Conservation (phyloP, 2,329 filamentous ascomycete species). For the Diplodia sapinea region DNA sequence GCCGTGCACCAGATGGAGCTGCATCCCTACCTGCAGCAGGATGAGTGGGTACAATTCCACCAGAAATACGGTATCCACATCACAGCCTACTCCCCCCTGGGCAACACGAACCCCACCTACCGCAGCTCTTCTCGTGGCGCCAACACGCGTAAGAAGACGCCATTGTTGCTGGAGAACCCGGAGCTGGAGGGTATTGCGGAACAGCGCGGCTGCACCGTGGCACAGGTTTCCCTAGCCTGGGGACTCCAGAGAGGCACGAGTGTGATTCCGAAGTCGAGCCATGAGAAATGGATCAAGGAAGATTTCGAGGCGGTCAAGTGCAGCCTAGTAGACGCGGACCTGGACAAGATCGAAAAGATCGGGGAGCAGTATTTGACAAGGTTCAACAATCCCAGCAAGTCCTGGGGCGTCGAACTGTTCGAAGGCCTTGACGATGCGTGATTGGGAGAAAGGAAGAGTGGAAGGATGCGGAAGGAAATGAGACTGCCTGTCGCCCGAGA, state of each 20-base stretch:
- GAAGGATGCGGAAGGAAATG: constrained; percentile 19
- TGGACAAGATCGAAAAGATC: constrained; percentile 41
- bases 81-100: constrained; percentile 58
- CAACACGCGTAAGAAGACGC: constrained; percentile 36
- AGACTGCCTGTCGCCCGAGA: constrained; percentile 1
- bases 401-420: constrained; percentile 51
- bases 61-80: constrained; percentile 58
- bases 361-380: constrained; percentile 44
- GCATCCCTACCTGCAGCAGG: constrained; percentile 71
- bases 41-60: constrained; percentile 59
- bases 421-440: constrained; percentile 48
- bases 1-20: constrained; percentile 82
- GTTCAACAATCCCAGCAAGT: constrained; percentile 50
- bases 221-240: constrained; percentile 58
- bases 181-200: constrained; percentile 50
- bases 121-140: constrained; percentile 24
- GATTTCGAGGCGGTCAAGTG: constrained; percentile 50
- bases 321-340: constrained; percentile 48
- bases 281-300: constrained; percentile 51
- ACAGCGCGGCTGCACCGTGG: constrained; percentile 50
- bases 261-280: constrained; percentile 55
- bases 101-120: constrained; percentile 58
- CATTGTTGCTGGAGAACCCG: constrained; percentile 50
- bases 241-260: constrained; percentile 53
- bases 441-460: not conserved